A percentile compares a stretch with the other conserved stretches of the same genome.
Conservation (phyloP, 352 stramenopile species). For the Phytopythium delawarense region DNA sequence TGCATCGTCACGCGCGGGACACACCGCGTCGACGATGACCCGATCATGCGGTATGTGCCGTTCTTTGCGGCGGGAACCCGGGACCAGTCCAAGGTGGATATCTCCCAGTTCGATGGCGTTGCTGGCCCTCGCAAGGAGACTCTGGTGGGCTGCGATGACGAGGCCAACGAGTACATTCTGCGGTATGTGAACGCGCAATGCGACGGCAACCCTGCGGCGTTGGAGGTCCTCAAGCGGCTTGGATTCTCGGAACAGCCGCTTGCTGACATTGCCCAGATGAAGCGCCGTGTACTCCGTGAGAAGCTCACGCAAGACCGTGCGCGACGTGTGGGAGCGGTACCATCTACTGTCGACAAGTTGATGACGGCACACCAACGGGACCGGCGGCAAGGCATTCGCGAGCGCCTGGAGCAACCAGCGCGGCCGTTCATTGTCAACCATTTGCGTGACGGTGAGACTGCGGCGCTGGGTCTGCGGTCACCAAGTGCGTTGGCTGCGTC, state of each 20-base stretch:
- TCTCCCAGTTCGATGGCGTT: constrained; percentile 29
- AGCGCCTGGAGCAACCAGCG: constrained; percentile 27
- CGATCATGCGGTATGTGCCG: constrained; percentile 77
- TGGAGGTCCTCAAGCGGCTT: constrained; percentile 41
- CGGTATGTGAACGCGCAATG: constrained; percentile 43
- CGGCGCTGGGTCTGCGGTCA: constrained; percentile 7
- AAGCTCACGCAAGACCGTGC: constrained; percentile 6
- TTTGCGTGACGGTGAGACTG: constrained; percentile 8
- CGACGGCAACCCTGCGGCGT: constrained; percentile 32
- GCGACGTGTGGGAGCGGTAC: not conserved
- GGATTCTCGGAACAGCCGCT: constrained; percentile 49
- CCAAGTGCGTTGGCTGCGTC: not conserved
- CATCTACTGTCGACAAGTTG: not conserved
- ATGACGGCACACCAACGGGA: constrained; percentile 5
- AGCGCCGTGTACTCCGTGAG: constrained; percentile 23
- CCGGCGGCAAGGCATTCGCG: constrained; percentile 14
- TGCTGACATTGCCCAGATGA: constrained; percentile 51
- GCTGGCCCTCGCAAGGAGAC: constrained; percentile 29
- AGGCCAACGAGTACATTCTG: constrained; percentile 61
- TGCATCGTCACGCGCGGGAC: constrained; percentile 47
- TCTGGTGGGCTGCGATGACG: constrained; percentile 52
- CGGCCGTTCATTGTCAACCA: constrained; percentile 26
- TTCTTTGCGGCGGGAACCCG: constrained; percentile 30
- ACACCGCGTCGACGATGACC: constrained; percentile 68
- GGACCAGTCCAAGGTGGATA: constrained; percentile 21